Evolutionary conservation across 225 moss, liverwort and hornwort genomes (phyloP), one percentile per base, ranked within the genome.

Genomic region (Polytrichum commune): DNA sequence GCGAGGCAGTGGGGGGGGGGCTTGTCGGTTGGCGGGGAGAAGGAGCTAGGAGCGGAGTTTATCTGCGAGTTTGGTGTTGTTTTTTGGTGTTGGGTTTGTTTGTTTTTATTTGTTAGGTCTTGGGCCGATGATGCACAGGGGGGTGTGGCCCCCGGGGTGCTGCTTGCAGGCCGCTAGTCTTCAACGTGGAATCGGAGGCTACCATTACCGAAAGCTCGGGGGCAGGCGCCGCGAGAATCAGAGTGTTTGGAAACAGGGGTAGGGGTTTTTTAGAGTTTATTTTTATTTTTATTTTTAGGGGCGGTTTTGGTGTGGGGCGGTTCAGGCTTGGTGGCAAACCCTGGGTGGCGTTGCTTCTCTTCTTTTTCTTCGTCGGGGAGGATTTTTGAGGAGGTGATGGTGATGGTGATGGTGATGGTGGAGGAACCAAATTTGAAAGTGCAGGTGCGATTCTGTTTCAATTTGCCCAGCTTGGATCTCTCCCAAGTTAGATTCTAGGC

Each of bases 181-280:
- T 20, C n/a, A 58, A 24, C 58, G 58, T 22, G 58, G 58, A 58
- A 23, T 58, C 58, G 58, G 58, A 5, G 20, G 58, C n/a, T 58
- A 24, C n/a, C 24, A 24, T 58, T 58, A 20, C 24, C 58, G 24
- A 20, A 58, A 22, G 58, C 58, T 58, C 58, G 58, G 58, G 58
- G 58, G 58, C 58, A 58, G 58, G 24, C n/a, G 58, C 58, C 58
- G 58, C 24, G 58, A 58, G 22, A 58, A 58, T 58, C 24, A 58
- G 20, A 20, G 20, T 20, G 58, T 22, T 58, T 58, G 22, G 24
- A 58, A 24, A 13, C 58, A 58, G 58, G 22, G 58, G 58, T 58
- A 20, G n/a, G 24, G 24, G 58, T 24, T 58, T 58, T 58, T 46
- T 46, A 46, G 46, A 4, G 46, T 46, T n/a, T n/a, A n/a, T n/a